These are phyloP conservation scores for Botrytis fragariae DNA, from an alignment of 2,329 filamentous ascomycete genomes.

Conservation along the genomic window DNA sequence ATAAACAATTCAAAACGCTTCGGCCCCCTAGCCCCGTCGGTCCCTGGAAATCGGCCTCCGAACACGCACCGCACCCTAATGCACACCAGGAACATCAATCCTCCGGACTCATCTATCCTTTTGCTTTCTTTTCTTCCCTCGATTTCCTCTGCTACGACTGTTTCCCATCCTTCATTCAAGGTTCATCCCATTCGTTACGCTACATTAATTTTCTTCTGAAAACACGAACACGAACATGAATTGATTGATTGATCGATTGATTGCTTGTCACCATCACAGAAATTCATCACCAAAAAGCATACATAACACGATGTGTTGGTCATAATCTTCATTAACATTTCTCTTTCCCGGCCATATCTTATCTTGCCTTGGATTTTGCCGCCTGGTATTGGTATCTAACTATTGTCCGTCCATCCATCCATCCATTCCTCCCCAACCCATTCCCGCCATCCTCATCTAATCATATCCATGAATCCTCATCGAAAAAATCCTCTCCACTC, in stretches of 20 bases:
- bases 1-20: background rate
- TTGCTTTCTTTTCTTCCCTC: background rate
- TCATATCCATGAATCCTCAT: conserved; percentile 11
- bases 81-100: background rate
- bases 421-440: background rate
- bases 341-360: background rate
- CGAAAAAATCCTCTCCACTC: background rate
- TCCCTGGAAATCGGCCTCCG: background rate
- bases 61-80: background rate
- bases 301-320: background rate
- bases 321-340: conserved; percentile 20
- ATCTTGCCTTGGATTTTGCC: background rate
- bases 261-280: background rate
- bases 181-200: background rate
- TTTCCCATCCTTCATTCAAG: background rate
- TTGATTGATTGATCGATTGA: background rate
- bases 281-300: background rate
- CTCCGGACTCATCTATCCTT: background rate
- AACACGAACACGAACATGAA: background rate
- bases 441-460: conserved; percentile 10
- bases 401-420: background rate
- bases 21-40: background rate
- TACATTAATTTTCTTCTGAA: background rate
- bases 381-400: conserved; percentile 17
- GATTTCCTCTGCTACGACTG: background rate